phyloP scores from a whole-genome alignment of 805 yeast genomes.

The Candida namnaoensis region DNA sequence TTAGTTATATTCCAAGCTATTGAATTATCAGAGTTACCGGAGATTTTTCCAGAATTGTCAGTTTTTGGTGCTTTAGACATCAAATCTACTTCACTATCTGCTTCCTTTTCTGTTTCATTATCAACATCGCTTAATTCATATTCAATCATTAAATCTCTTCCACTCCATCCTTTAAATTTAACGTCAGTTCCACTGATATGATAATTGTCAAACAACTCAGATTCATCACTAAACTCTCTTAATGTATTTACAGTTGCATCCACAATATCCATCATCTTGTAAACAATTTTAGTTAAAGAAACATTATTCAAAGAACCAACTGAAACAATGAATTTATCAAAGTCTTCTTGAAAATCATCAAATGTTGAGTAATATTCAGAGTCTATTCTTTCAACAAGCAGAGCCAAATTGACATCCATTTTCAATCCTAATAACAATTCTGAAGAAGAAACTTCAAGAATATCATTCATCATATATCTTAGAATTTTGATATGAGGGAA shows the following conservation, averaged over 20 bases:
- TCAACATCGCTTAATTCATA: not conserved
- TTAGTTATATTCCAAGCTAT: too few species aligned
- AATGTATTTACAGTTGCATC: too few species aligned
- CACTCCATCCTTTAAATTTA: not conserved
- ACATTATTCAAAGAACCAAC: not conserved
- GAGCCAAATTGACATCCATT: not conserved
- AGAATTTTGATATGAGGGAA: slow-evolving; percentile 18
- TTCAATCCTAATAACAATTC: not conserved
- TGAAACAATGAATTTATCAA: too few species aligned
- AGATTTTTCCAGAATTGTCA: too few species aligned
- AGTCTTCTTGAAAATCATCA: not conserved
- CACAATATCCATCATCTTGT: not conserved
- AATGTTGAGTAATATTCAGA: too few species aligned
- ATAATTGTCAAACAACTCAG: too few species aligned
- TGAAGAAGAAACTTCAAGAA: too few species aligned
- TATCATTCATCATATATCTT: not conserved
- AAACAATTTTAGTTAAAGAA: too few species aligned
- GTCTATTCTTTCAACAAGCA: slow-evolving; percentile 5
- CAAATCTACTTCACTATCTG: too few species aligned
- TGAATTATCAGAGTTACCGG: too few species aligned
- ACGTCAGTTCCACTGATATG: not conserved
- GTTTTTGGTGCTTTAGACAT: too few species aligned
- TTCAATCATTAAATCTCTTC: not conserved
- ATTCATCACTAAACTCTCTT: not conserved
- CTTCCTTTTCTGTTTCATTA: too few species aligned